Percentiles rank a stretch among this genome's conserved stretches.
Conservation (phyloP, 2,329 filamentous ascomycete species). For the Zelopaecilomyces penicillatus region DNA sequence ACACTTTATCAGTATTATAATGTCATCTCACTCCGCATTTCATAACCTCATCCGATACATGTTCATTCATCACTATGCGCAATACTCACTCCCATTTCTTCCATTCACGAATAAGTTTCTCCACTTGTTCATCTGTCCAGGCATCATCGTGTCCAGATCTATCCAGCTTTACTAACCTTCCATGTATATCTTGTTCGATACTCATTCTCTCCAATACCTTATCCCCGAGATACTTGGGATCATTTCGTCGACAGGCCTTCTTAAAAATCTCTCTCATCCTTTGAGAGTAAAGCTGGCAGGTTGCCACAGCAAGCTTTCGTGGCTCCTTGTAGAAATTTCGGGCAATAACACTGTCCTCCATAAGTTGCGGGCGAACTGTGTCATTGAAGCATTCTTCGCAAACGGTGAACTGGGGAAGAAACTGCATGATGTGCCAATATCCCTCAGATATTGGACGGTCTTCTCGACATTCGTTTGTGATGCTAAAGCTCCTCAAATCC, state of each 20-base stretch:
- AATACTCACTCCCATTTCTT: constrained; percentile 44
- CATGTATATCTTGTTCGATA: constrained; percentile 51
- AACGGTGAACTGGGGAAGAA: constrained; percentile 69
- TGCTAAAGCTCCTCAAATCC: constrained; percentile 50
- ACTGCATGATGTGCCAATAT: constrained; percentile 70
- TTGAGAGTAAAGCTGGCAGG: constrained; percentile 72
- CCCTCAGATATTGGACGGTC: constrained; percentile 54
- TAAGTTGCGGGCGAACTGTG: constrained; percentile 61
- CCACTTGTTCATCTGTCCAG: constrained; percentile 35
- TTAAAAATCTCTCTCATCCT: constrained; percentile 70
- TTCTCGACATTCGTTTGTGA: constrained; percentile 54
- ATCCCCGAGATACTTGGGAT: constrained; percentile 53
- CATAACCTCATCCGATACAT: too few species aligned
- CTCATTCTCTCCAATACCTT: constrained; percentile 51
- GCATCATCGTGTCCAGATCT: constrained; percentile 24
- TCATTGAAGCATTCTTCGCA: constrained; percentile 83
- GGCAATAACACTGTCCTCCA: constrained; percentile 46
- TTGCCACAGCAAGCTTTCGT: constrained; percentile 44
- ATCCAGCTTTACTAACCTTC: constrained; percentile 39
- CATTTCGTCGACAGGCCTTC: constrained; percentile 56
- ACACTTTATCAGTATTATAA: too few species aligned
- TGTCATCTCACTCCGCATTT: too few species aligned
- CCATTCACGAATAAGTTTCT: constrained; percentile 47
- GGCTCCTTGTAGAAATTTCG: constrained; percentile 56
- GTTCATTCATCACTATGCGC: too few species aligned